Evolutionary conservation across 1,284 basidiomycete genomes (phyloP), one percentile per base, ranked within the genome.

Genomic region (Cronartium quercuum): DNA sequence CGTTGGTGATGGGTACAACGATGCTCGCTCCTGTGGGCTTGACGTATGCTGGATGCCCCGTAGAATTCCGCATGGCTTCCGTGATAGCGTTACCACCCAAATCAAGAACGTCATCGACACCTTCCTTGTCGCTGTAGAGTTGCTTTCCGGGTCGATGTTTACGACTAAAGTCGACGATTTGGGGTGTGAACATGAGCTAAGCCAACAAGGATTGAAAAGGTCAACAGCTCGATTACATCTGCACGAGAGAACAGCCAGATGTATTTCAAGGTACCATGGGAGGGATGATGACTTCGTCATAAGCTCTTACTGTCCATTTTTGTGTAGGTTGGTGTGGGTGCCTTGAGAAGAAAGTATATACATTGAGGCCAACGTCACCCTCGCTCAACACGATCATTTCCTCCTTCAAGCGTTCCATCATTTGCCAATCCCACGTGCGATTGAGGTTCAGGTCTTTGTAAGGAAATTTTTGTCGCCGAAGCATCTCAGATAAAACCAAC

Each of bases 231-330:
- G 13, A 13, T 15, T 29, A 18, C 6, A 18, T 42, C 34, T 6
- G n/a, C n/a, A n/a, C n/a, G n/a, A 10, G 29, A 55, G 18, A 7
- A 55, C 42, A 44, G 29, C 21, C 51, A 13, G 18, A 21, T 9
- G 12, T 55, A 55, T 55, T 13, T 21, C 47, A 29, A 34, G 85
- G 77, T 80, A 92, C 92, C 88, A 97, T 92, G 0, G 95, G 92
- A 0, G 94, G 93, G 44, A 98, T 84, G 75, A 98, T 94, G 73
- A 92, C 89, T 83, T 98, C 96, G 81, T 98, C 96, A 81, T 98
- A 98, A 4, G 91, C 90, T 38, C 93, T 88, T 71, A 98, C 84
- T 34, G 88, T 88, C 82, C 94, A 98, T 82, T 97, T 97, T 80
- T 90, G 86, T 2, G 93, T 90, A 18, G 88, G 84, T 76, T 88